Base-by-base conservation (phyloP, 202 grass and related monocot species). In the Carex arenaria region DNA sequence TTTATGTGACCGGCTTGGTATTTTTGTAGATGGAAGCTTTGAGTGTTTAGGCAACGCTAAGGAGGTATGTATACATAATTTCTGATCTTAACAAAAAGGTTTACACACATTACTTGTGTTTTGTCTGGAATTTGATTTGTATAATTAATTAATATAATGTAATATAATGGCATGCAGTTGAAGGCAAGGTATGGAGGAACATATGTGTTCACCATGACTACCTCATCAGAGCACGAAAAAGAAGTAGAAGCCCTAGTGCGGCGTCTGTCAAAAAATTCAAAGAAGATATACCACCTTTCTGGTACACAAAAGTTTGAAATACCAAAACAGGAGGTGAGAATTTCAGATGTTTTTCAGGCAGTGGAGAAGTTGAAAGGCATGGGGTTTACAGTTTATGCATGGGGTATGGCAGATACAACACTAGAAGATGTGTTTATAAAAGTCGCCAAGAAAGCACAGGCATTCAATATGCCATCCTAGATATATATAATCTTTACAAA, bases 351-450 rank as follows among this genome's bases (percentile, higher is more conserved):
- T 78, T 90, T 98, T 51, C 64, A 71, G 9, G 89, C 90, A 0
- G 89, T 95, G 18, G 87, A 87, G 80, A 89, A n/a, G 66, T 90
- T 90, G 22, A 86, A 86, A 66, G 70, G 38, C 7, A 30, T 8
- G 40, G 40, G 20, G 17, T 81, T 94, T 72, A 84, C 84, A 2
- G 86, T 98, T 72, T 71, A 93, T 11, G 95, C 84, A 7, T 98
- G 95, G 95, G 95, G 95, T 17, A 70, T 98, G 64, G 83, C 89
- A 0, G 92, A 98, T 66, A 82, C 95, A 19, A 93, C 92, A 10
- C 70, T 98, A 40, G 95, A 98, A 73, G 95, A 98, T 67, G 90
- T 98, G 4, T 98, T 98, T 85, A 86, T 98, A 63, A 84, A 86
- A 60, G 95, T 94, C 11, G 95, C 95, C 28, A 94, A 89, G 82